Evolutionary conservation across 2,329 filamentous ascomycete genomes (phyloP), one percentile per base, ranked within the genome.

Genomic region (Nannizziopsis arthrosporioides): DNA sequence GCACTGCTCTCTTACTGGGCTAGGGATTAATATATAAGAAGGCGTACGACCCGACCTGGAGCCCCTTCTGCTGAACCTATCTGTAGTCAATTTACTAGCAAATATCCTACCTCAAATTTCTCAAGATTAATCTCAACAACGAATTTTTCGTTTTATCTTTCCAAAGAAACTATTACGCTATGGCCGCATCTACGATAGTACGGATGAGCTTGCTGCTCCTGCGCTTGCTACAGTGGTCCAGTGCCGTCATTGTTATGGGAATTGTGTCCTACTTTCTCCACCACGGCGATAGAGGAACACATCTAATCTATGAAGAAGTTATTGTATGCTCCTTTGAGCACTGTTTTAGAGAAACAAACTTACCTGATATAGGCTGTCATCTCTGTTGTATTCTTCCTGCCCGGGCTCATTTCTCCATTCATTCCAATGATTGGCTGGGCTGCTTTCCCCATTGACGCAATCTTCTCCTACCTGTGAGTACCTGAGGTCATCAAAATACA

Each of bases 401-500:
- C 67, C 3, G 66, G 61, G 15, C 64, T 72, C 51, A 49, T 65
- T 43, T 71, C 60, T 18, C 68, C 63, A 0, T 68, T 71, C 59
- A 49, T 67, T 50, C 61, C 61, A 8, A 56, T 48, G 2, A 52
- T 62, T 17, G 61, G 61, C 58, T 64, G 61, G 49, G 60, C 66
- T 42, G 62, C 67, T 2, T 60, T 68, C 17, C 51, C 54, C 0
- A 65, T 70, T 42, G 69, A 72, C 54, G 56, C 70, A 8, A 52
- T 70, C 51, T 71, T 72, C 59, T 70, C 67, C 5, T 71, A 72
- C 50, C 63, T 72, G 63, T 69, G 60, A 17, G 61, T 39, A 14
- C n/a, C n/a, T 4, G 5, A 5, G 18, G 15, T 19, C 18, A 37
- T 15, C 18, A 11, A 15, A 36, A 30, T 36, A 22, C 36, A 34